Base-by-base conservation (phyloP, 495 filamentous ascomycete genomes). In the Penicillium argentinense region DNA sequence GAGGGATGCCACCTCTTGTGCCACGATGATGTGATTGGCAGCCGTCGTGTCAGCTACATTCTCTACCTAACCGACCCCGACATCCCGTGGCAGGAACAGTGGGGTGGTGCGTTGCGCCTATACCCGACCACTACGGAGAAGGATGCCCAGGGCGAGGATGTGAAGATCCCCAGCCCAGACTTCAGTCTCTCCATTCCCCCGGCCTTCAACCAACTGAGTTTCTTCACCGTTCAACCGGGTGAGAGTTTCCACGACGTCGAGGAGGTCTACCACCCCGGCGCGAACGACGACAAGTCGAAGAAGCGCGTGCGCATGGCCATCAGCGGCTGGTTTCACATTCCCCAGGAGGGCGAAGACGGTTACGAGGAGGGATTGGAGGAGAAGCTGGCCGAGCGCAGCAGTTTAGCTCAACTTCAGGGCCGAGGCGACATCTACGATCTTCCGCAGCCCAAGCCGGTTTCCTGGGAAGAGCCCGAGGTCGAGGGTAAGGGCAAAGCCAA, bases 321-420 rank as follows among this genome's bases (percentile, higher is more conserved):
- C 53, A 95, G 88, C 50, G 93, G 93, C n/a, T 99, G 93, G 93
- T 99, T 90, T 69, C 93, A 99, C 63, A 97, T 99, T 42, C 95
- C 93, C 0, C 93, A 99, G 62, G 73, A 87, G 51, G 93, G 93
- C 26, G 93, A 99, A 60, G 88, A 92, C n/a, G 95, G 93, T 8
- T 97, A 85, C 53, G 83, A 91, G 43, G 75, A 84, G 50, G 95
- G 92, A 2, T 72, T 90, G n/a, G 93, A 97, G 64, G 88, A 89
- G 67, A 84, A 85, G 59, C 76, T 93, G 16, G 88, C 88, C 9
- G 84, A 88, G 55, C 89, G 89, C 58, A 96, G 91, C 68, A 89
- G 89, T 51, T 77, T 97, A 32, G 82, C 84, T 60, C 93, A 97
- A 66, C 72, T 99, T 6, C 89, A 97, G 62, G 88, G 89, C 41